A percentile compares a stretch with the other conserved stretches of the same genome.
These are phyloP conservation scores for Cornus florida DNA, from an alignment of 148 eudicot species.

Conservation along the genomic window DNA sequence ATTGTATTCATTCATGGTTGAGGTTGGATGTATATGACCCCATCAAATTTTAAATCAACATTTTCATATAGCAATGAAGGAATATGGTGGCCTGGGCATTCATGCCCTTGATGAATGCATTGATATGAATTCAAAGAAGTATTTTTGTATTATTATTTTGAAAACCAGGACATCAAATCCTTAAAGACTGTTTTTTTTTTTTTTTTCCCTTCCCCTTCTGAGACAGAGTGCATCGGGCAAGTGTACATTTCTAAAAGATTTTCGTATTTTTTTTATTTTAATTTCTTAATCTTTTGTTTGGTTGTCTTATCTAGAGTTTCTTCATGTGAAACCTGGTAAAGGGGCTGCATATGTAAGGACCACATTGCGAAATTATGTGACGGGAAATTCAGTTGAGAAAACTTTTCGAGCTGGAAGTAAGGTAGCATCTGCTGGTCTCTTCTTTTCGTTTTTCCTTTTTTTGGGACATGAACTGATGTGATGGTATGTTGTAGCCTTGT, in stretches of 20 bases:
- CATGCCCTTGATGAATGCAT: no score
- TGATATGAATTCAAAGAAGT: no score
- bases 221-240: not conserved
- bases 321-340: constrained; percentile 98
- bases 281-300: not conserved
- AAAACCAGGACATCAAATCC: no score
- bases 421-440: constrained; percentile 40
- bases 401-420: constrained; percentile 93
- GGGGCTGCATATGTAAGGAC: constrained; percentile 99
- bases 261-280: constrained; percentile 8
- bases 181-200: no score
- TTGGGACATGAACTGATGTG: not conserved
- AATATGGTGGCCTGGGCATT: no score
- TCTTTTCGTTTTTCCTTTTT: not conserved
- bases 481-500: no score
- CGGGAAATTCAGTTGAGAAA: constrained; percentile 91
- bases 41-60: not conserved
- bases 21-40: not conserved
- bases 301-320: constrained; percentile 60
- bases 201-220: no score
- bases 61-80: not conserved
- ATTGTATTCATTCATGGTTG: not conserved
- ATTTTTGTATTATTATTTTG: no score
- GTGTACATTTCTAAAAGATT: constrained; percentile 8
- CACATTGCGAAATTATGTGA: constrained; percentile 74